Evolutionary conservation across 129 eudicot species (phyloP).

Genomic region (Calendula officinalis): DNA sequence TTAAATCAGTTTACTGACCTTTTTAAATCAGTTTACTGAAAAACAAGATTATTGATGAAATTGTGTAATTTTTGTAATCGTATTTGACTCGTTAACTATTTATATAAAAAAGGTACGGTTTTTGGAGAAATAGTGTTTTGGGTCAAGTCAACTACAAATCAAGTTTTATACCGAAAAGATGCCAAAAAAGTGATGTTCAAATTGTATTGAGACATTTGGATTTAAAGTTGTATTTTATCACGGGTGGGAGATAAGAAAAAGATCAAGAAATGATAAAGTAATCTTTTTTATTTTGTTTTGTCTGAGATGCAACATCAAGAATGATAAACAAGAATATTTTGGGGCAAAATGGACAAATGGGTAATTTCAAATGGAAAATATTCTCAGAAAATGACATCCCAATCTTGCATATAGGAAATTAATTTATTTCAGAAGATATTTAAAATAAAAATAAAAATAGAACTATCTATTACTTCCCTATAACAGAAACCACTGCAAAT

Average conservation of each 20-base stretch:
- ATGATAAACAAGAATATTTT: conserved; percentile 24
- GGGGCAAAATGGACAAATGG: conserved; percentile 13
- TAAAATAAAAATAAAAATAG: background rate
- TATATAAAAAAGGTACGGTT: background rate
- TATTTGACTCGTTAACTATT: background rate
- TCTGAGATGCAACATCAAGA: conserved; percentile 5
- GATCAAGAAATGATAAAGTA: background rate
- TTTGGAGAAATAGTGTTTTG: background rate
- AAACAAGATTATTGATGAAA: background rate
- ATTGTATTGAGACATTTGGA: background rate
- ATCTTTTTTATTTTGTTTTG: conserved; percentile 5
- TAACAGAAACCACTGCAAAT: no score
- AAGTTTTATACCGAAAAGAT: background rate
- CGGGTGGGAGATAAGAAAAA: background rate
- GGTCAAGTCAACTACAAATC: background rate
- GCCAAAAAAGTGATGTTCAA: background rate
- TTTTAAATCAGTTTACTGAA: background rate
- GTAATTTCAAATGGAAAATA: conserved; percentile 3
- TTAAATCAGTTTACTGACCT: background rate
- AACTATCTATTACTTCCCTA: no score
- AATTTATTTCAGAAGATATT: background rate
- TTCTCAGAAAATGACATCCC: conserved; percentile 12
- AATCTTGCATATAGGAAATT: conserved; percentile 1
- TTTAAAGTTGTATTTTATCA: background rate
- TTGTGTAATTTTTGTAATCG: background rate